Evolutionary conservation across 2,329 filamentous ascomycete species (phyloP), one percentile per base, ranked within the genome.

Genomic region (Calonectria naviculata): DNA sequence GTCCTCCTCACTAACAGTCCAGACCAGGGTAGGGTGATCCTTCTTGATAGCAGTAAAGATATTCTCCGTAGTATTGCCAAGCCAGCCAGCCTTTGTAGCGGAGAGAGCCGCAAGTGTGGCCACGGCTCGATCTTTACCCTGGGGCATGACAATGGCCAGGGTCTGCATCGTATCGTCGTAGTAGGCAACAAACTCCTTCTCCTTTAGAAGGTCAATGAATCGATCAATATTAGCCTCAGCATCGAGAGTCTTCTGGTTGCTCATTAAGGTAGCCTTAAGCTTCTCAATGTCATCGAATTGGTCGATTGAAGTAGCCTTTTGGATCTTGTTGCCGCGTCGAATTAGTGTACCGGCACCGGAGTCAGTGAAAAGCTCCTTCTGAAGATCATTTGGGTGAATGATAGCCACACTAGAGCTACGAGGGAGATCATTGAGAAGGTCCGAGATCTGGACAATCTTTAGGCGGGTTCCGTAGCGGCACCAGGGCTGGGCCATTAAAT

Each of bases 391-490:
- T 2, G 97, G 96, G 84, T 98, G 95, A 78, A 98, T 99, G 80
- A 99, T 98, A 72, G 97, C 97, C 61, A 99, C 96, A 78, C 94
- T 97, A 21, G 96, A 98, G 68, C 94, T 96, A 78, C 94, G 93
- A 61, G 97, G 97, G 19, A 99, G 90, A 56, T 93, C 92, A 77
- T 94, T 94, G 62, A 98, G 80, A 94, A 98, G 93, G 70, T 97
- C 95, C 88, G 98, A 97, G 85, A 97, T 97, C 86, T 99, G 95
- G 85, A 94, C 94, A 84, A 99, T 98, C 92, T 99, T 99, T 75
- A 98, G 89, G 73, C 95, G 91, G 42, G 96, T 98, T 73, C 97
- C 97, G 81, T 97, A 97, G 80, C 94, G 92, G 83, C 97, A 97
- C 97, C 96, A 99, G 78, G 94, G 91, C 85, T 98, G 95, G 68